Percentiles rank a stretch among this genome's conserved stretches.
Evolutionary conservation across 192 early-diverging fungal species (phyloP).

Genomic region (Backusella morwellensis): DNA sequence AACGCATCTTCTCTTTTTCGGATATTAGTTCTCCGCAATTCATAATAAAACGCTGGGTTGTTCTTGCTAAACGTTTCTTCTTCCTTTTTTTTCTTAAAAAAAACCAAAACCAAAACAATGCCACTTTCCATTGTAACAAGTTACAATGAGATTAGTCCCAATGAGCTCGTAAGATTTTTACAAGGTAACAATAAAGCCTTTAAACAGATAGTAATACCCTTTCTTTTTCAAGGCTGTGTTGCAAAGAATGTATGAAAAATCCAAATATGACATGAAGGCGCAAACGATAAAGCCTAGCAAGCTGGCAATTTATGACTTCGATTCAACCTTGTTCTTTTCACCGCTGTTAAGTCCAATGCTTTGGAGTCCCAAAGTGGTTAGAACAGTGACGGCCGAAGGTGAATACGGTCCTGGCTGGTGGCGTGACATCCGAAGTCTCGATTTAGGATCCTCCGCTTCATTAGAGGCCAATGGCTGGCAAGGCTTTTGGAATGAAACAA

Average conservation of each 20-base stretch:
- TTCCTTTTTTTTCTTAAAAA: neutral
- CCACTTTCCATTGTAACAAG: conserved; percentile 1
- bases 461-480: conserved; percentile 26
- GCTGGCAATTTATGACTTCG: conserved; percentile 33
- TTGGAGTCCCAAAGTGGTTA: conserved; percentile 11
- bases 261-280: neutral
- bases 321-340: conserved; percentile 34
- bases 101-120: neutral
- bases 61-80: neutral
- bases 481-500: conserved; percentile 32
- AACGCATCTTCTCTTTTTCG: neutral
- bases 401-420: conserved; percentile 33
- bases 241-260: conserved; percentile 8
- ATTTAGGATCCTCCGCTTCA: conserved; percentile 14
- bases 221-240: neutral
- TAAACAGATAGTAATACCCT: neutral
- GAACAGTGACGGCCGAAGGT: conserved; percentile 10
- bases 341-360: conserved; percentile 18
- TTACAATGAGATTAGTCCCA: neutral
- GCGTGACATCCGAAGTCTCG: conserved; percentile 29
- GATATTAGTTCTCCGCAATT: neutral
- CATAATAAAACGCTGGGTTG: neutral
- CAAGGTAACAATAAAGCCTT: neutral
- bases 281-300: conserved; percentile 1
- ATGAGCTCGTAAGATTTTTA: neutral